Evolutionary conservation across 2,329 filamentous ascomycete species (phyloP).

Genomic region (Sclerotinia subarctica): DNA sequence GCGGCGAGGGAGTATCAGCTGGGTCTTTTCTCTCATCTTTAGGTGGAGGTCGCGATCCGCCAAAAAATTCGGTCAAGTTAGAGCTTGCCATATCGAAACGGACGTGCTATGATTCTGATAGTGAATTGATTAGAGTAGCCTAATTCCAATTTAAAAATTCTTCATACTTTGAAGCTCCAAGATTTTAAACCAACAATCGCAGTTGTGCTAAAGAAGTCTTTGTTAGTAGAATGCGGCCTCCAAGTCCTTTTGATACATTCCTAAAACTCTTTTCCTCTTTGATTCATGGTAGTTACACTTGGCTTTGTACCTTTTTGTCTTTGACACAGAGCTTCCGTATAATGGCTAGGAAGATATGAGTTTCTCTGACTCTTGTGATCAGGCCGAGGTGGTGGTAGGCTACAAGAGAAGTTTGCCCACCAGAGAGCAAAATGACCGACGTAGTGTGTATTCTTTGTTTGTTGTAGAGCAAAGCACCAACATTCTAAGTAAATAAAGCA

Average conservation of each 20-base stretch:
- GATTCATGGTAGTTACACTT: background rate
- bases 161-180: background rate
- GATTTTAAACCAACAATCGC: background rate
- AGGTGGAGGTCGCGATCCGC: no score
- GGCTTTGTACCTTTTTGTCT: background rate
- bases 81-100: background rate
- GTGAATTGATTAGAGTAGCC: background rate
- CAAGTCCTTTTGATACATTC: background rate
- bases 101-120: background rate
- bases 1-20: no score
- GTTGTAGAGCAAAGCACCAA: background rate
- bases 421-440: no score
- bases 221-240: constrained; percentile 13
- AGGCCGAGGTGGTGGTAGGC: background rate
- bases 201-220: constrained; percentile 9
- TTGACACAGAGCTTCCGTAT: background rate
- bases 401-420: background rate
- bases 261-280: constrained; percentile 10
- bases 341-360: background rate
- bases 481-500: background rate
- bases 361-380: background rate
- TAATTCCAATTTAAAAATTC: background rate
- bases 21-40: no score
- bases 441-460: background rate
- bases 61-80: background rate